Conservation (phyloP, 805 yeast species). For the Torulaspora microellipsoides region DNA sequence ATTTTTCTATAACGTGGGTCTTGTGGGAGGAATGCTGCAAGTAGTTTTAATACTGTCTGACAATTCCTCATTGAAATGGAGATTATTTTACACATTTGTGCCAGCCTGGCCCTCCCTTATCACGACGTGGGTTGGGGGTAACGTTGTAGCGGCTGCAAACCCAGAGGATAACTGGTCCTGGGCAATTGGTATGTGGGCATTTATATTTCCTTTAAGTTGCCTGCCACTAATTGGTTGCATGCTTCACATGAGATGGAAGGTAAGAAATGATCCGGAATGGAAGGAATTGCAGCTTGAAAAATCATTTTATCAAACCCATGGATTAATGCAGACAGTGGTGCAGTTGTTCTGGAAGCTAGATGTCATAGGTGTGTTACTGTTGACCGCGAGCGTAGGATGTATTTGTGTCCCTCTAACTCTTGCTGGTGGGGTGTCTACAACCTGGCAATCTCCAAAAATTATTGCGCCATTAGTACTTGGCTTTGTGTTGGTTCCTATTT, state of each 20-base stretch:
- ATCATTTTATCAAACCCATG: constrained; percentile 12
- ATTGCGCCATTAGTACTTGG: constrained; percentile 64
- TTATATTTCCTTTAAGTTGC: constrained; percentile 49
- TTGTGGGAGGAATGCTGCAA: constrained; percentile 52
- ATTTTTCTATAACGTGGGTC: constrained; percentile 44
- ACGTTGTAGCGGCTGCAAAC: constrained; percentile 39
- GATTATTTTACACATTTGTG: constrained; percentile 53
- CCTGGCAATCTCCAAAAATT: constrained; percentile 54
- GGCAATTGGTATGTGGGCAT: constrained; percentile 60
- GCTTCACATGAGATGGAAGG: constrained; percentile 45
- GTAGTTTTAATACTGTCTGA: constrained; percentile 56
- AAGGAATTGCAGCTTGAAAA: constrained; percentile 28
- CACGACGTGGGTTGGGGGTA: constrained; percentile 67
- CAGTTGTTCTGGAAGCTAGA: constrained; percentile 57
- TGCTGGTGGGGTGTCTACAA: constrained; percentile 51
- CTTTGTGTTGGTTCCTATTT: constrained; percentile 46
- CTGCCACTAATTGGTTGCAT: constrained; percentile 45
- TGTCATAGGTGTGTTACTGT: constrained; percentile 50
- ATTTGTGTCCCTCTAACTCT: constrained; percentile 64
- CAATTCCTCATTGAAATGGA: constrained; percentile 59
- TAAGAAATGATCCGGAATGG: constrained; percentile 38
- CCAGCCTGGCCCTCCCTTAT: constrained; percentile 66
- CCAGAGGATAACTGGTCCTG: constrained; percentile 47
- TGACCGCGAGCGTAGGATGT: constrained; percentile 52
- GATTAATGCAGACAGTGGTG: constrained; percentile 29